These are phyloP conservation scores for Colletotrichum salicis DNA, from an alignment of 2,329 filamentous ascomycete species.

Conservation along the genomic window DNA sequence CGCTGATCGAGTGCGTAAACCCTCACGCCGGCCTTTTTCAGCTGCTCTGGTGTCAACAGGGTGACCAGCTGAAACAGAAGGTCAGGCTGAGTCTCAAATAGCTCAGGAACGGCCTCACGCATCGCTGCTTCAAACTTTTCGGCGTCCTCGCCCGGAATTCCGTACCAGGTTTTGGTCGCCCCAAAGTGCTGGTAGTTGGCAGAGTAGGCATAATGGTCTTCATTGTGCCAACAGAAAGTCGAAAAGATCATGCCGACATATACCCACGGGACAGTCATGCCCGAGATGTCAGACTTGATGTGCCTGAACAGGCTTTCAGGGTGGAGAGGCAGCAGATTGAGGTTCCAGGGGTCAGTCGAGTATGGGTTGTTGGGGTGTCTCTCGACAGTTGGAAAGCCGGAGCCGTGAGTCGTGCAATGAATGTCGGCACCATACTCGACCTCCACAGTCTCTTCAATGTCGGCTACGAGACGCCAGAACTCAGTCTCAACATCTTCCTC, in stretches of 20 bases:
- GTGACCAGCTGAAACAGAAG: slow-evolving; percentile 98
- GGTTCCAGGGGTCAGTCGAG: slow-evolving; percentile 92
- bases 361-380: slow-evolving; percentile 89
- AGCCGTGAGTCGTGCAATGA: slow-evolving; percentile 96
- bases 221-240: slow-evolving; percentile 99
- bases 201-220: slow-evolving; percentile 97
- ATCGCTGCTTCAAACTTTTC: slow-evolving; percentile 96
- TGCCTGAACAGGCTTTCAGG: slow-evolving; percentile 93
- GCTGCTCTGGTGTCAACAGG: slow-evolving; percentile 88
- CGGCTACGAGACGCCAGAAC: slow-evolving; percentile 95
- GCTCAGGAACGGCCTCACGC: slow-evolving; percentile 91
- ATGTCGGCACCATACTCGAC: slow-evolving; percentile 99
- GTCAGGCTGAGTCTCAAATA: slow-evolving; percentile 97
- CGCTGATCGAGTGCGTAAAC: slow-evolving; percentile 97
- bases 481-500: slow-evolving; percentile 97
- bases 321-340: slow-evolving; percentile 91
- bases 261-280: slow-evolving; percentile 99
- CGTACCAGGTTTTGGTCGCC: slow-evolving; percentile 99
- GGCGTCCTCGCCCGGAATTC: slow-evolving; percentile 92
- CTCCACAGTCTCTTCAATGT: slow-evolving; percentile 93
- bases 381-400: slow-evolving; percentile 94
- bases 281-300: slow-evolving; percentile 97
- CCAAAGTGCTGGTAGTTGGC: slow-evolving; percentile 99
- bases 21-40: slow-evolving; percentile 90
- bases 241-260: slow-evolving; percentile 99